Evolutionary conservation across 1,284 basidiomycete genomes (phyloP), one percentile per base, ranked within the genome.

Genomic region (Bondarzewia mesenterica): DNA sequence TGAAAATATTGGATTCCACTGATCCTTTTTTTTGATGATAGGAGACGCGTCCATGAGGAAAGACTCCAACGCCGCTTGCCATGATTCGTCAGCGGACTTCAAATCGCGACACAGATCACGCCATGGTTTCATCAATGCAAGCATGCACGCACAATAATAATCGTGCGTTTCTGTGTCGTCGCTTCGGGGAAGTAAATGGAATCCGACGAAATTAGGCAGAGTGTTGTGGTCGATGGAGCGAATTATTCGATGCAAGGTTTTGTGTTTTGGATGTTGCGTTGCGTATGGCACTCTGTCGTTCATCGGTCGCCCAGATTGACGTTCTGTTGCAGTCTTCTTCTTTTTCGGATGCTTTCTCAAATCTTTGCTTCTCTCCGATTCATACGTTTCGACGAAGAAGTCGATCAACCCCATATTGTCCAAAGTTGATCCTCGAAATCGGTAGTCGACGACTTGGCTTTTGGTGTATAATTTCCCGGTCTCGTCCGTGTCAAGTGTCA

Each of bases 51-150:
- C 44, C 2, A 7, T 7, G 0, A 42, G 15, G 41, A 64, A 64
- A 2, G 14, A 15, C 1, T 47, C 20, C 25, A 63, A 65, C n/a
- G 58, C 57, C 4, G 51, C 45, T 10, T 50, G 29, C 63, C 65
- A 69, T 22, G 54, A 55, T 40, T 61, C 18, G 3, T 15, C 3
- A 0, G 27, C 15, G 2, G 5, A 1, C 48, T 64, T 66, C 22
- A 71, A 49, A 25, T 68, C 67, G 0, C 10, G 50, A 0, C 69
- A 1, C 14, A 52, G 42, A 7, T 39, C 10, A 1, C 65, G 41
- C 71, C 72, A 74, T 18, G 71, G 70, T 41, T 65, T 67, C 0
- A 74, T 49, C 0, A 73, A 54, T 7, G 62, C 4, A 1, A 73
- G 48, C 57, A 73, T 70, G 4, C 46, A 56, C 3, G 70, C 70